A percentile compares a stretch with the other conserved stretches of the same genome.
Evolutionary conservation across 768 basidiomycete species (phyloP).

Genomic region (Naganishia antarctica): DNA sequence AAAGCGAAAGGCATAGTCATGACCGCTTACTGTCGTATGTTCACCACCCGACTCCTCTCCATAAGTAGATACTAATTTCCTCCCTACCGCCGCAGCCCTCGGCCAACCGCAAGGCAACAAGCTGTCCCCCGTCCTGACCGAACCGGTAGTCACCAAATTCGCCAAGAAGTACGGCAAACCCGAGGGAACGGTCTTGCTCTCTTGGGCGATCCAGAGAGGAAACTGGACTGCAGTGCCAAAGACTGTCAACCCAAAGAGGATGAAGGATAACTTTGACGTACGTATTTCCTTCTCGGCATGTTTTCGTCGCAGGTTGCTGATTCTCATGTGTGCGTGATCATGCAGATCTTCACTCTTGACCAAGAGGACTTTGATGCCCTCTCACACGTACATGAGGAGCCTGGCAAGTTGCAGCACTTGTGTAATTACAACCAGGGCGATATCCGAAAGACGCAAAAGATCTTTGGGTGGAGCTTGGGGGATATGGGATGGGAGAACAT

Average conservation of each 20-base stretch:
- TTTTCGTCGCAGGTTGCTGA: neutral
- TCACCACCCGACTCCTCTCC: constrained; percentile 19
- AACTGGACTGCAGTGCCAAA: constrained; percentile 53
- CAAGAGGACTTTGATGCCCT: constrained; percentile 46
- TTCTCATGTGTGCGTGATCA: too few species aligned
- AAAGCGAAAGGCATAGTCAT: constrained; percentile 55
- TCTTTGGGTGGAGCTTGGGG: constrained; percentile 51
- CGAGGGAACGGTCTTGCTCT: constrained; percentile 55
- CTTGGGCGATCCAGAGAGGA: constrained; percentile 56
- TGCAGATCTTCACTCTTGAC: constrained; percentile 48
- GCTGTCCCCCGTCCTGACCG: constrained; percentile 51
- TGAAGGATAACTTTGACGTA: constrained; percentile 57
- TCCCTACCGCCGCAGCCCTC: constrained; percentile 6
- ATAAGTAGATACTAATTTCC: neutral
- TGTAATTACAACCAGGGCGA: constrained; percentile 39
- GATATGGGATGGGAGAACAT: constrained; percentile 52
- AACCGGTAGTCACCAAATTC: constrained; percentile 54
- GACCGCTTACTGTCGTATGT: constrained; percentile 55
- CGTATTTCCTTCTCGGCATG: constrained; percentile 32
- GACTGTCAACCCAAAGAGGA: constrained; percentile 53
- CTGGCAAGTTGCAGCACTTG: constrained; percentile 48
- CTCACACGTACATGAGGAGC: constrained; percentile 44
- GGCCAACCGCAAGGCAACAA: constrained; percentile 48
- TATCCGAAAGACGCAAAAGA: constrained; percentile 42
- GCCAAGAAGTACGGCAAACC: constrained; percentile 56